Evolutionary conservation across 257 asterid genomes (phyloP), one percentile per base, ranked within the genome.

Genomic region (Solanum bulbocastanum): DNA sequence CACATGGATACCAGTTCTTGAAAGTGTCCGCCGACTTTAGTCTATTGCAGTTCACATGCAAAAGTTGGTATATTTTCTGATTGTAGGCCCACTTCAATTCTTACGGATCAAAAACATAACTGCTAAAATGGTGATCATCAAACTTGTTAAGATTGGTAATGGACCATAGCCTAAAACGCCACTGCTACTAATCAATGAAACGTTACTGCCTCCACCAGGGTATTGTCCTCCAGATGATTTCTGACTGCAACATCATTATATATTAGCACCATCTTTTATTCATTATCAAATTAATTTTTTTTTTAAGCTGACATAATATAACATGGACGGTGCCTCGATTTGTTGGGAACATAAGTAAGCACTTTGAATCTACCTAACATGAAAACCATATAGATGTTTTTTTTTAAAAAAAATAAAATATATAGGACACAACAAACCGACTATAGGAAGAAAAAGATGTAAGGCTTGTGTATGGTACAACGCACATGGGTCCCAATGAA

Each of bases 171-270:
- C 6, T 66, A 56, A 86, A 33, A 84, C 83, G 68, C 84, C 58
- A 49, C 91, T 90, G 83, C 92, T 91, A 30, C 93, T 69, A n/a
- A 88, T 87, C 87, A 88, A 78, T 3, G 95, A 90, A 65, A 87
- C 92, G 66, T 75, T 86, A 37, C 90, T 90, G 11, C 86, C 84
- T 44, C 92, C 87, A 60, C 92, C 93, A 9, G 83, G 10, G 32
- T 88, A 36, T 87, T 83, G 87, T 12, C 90, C 89, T 88, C 94
- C 98, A 30, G 90, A 89, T 87, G 98, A 86, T 89, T 93, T 93
- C 87, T 91, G 83, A 62, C 98, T 94, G 95, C 94, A 91, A 65
- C 12, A 25, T 73, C n/a, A 1, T 83, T 20, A 49, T 18, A 6
- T 25, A 52, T 16, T 40, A 33, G 4, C 35, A 33, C 4, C 35